Base-by-base conservation (phyloP, 2,329 filamentous ascomycete species). In the Ophiocordyceps australis region DNA sequence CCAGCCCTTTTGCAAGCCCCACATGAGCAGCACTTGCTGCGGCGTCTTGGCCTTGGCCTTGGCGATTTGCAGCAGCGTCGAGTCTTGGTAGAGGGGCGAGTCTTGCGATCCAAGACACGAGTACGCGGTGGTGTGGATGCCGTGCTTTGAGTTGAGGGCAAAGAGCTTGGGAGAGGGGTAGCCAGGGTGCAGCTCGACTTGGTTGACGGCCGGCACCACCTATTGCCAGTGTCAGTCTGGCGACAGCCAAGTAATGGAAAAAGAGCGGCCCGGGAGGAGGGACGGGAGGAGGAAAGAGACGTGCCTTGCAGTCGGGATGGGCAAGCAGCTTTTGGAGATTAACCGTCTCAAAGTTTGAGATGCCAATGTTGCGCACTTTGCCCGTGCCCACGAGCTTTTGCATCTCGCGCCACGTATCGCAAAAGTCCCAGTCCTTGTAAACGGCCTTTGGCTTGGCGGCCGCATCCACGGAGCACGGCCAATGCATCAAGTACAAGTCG, bases 261-360 rank as follows among this genome's bases (percentile, higher is more conserved):
- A n/a, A n/a, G n/a, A n/a, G n/a, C n/a, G n/a, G n/a, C n/a, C n/a
- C n/a, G n/a, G n/a, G n/a, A n/a, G n/a, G n/a, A n/a, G n/a, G n/a
- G n/a, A n/a, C n/a, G n/a, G n/a, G n/a, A n/a, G n/a, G n/a, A n/a
- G n/a, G n/a, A n/a, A n/a, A n/a, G n/a, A n/a, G n/a, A n/a, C n/a
- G n/a, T n/a, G n/a, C n/a, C n/a, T 80, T 81, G 51, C 63, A 66
- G 29, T 77, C 22, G 9, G 67, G 62, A 38, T 76, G 65, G 38
- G 63, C 69, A 33, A 89, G 59, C 30, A 89, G 62, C 49, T 68
- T 78, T 61, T 86, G 76, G 20, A 89, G 57, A 52, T 89, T 79
- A 49, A 59, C 68, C 47, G 85, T 80, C 35, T 64, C 75, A 48
- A 91, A 89, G 63, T 91, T 91, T 50, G 77, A 82, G 30, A 89